Percentiles rank a stretch among this genome's conserved stretches.
These are phyloP conservation scores for Saccharomyces kudriavzevii DNA, from an alignment of 805 yeast species.

Conservation along the genomic window DNA sequence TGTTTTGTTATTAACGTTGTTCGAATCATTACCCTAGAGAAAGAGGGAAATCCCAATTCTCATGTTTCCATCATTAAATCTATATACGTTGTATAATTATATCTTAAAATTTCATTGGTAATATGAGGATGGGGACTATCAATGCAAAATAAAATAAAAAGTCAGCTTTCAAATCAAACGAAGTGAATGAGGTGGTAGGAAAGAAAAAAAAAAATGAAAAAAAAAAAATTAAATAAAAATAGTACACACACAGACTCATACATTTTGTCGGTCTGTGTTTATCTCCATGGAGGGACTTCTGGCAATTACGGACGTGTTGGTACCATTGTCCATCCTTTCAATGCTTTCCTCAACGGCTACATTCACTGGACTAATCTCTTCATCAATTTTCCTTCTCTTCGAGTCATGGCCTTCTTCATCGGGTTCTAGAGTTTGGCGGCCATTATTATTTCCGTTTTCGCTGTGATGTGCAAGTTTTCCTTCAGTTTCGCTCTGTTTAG, in stretches of 20 bases:
- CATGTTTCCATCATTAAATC: background rate
- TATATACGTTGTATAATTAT: conserved; percentile 10
- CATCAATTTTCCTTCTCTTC: background rate
- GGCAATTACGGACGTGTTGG: background rate
- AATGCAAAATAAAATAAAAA: background rate
- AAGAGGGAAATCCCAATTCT: background rate
- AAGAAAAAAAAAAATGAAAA: background rate
- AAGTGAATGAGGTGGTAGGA: background rate
- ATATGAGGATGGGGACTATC: background rate
- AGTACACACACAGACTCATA: background rate
- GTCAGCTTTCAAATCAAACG: background rate
- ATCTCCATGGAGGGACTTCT: background rate
- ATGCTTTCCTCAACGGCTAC: background rate
- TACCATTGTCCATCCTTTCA: background rate
- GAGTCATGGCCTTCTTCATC: conserved; percentile 36
- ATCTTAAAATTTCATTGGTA: background rate
- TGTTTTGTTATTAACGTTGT: too few species aligned
- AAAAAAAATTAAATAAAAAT: background rate
- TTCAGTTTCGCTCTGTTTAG: conserved; percentile 21
- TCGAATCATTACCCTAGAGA: background rate
- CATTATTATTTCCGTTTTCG: conserved; percentile 1
- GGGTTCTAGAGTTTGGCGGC: conserved; percentile 29
- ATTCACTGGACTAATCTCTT: background rate
- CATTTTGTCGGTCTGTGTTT: background rate
- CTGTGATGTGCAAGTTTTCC: conserved; percentile 13